Evolutionary conservation across 2,329 filamentous ascomycete genomes (phyloP), one percentile per base, ranked within the genome.

Genomic region (Coniochaeta hoffmannii): DNA sequence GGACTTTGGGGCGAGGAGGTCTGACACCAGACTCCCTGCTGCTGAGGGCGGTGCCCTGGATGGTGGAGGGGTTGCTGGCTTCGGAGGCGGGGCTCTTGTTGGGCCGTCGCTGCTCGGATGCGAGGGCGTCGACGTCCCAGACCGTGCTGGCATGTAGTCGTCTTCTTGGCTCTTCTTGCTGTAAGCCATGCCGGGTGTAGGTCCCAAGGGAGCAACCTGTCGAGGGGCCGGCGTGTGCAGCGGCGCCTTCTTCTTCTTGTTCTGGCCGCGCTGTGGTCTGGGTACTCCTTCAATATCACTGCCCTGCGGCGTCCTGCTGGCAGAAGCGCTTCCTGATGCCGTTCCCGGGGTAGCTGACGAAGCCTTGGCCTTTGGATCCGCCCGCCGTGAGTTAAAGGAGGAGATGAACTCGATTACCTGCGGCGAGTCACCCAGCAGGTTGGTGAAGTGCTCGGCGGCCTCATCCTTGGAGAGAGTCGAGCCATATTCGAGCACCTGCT

Each of bases 371-470:
- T 65, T 68, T 1, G 74, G 75, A 19, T 76, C 75, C 61, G 77
- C 71, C 53, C 83, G 73, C 17, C 76, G 82, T 3, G 86, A 81
- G 67, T 96, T 97, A 68, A 93, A 93, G 17, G 85, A 86, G 1
- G 89, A 83, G 60, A 92, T 86, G 67, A 90, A 94, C 63, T 91
- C 87, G 58, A 91, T 74, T 38, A 77, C 81, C 63, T 88, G 85
- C 1, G 91, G 83, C 7, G 89, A 91, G 68, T 96, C 90, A 52
- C 93, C 94, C 0, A 99, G 81, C 54, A 99, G 76, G 66, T 94
- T 90, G 69, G 86, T 88, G 58, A 99, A 87, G 70, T 97, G 90
- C 41, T 91, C 86, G 53, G 85, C 90, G 14, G 90, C 89, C 60
- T 87, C 88, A 53, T 84, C 73, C 66, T 88, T 91, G 19, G 90